Evolutionary conservation across 2,329 filamentous ascomycete genomes (phyloP).

Genomic region (Hymenoscyphus scutula): DNA sequence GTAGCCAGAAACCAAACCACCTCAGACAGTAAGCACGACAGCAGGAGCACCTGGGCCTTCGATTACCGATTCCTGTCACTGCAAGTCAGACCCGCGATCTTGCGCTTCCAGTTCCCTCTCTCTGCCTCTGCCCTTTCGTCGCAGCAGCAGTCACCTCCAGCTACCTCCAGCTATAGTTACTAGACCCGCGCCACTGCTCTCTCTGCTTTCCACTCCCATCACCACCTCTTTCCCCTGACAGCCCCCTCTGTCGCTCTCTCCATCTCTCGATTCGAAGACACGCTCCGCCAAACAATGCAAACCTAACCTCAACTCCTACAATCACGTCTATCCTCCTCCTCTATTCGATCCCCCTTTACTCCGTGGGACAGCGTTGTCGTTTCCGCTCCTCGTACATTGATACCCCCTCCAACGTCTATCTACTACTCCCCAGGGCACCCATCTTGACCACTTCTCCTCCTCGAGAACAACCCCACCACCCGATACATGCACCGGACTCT

Average conservation of each 20-base stretch:
- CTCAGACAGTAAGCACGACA: too few species aligned
- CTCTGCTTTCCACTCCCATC: background rate
- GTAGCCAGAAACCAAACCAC: background rate
- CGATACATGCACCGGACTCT: background rate
- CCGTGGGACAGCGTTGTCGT: background rate
- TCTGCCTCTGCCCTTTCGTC: too few species aligned
- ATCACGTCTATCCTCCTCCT: too few species aligned
- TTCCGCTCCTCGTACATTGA: background rate
- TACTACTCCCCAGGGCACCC: background rate
- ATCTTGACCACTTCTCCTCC: background rate
- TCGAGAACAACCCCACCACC: background rate
- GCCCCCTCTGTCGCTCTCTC: background rate
- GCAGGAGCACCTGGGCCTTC: background rate
- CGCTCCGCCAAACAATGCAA: background rate
- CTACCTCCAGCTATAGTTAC: too few species aligned
- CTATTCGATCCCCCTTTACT: background rate
- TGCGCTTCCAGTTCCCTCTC: too few species aligned
- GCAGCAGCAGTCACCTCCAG: background rate
- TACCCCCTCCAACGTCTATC: background rate
- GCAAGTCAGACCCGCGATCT: too few species aligned
- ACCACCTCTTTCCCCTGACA: background rate
- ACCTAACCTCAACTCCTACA: background rate
- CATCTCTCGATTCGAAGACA: background rate
- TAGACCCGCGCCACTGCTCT: background rate
- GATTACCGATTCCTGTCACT: background rate